These are phyloP conservation scores for Andrographis paniculata DNA, from an alignment of 305 asterid genomes.

Conservation along the genomic window DNA sequence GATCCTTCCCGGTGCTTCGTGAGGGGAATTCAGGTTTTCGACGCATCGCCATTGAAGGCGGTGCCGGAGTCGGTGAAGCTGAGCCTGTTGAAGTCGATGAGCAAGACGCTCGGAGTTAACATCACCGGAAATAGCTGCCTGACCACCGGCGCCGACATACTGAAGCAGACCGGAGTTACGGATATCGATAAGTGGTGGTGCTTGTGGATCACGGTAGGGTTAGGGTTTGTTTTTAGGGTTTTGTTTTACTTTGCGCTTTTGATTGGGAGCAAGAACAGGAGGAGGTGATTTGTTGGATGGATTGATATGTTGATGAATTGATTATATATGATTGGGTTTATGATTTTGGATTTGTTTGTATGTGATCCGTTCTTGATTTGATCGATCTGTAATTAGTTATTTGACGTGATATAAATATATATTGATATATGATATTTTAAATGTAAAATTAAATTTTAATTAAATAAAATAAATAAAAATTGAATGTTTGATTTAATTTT, in stretches of 20 bases:
- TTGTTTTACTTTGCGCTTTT: slow-evolving; percentile 48
- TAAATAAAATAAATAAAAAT: too few relatives aligned
- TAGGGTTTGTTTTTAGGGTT: slow-evolving; percentile 49
- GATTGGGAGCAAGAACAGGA: slow-evolving; percentile 58
- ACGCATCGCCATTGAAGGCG: slow-evolving; percentile 29
- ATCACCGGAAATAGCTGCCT: slow-evolving; percentile 45
- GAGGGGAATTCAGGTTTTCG: slow-evolving; percentile 45
- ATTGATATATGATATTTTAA: too few relatives aligned
- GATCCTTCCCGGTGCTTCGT: slow-evolving; percentile 42
- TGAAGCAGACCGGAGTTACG: slow-evolving; percentile 40
- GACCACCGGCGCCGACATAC: slow-evolving; percentile 37
- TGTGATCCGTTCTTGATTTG: too few relatives aligned
- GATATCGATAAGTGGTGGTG: slow-evolving; percentile 53
- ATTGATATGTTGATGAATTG: too few relatives aligned
- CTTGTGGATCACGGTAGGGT: slow-evolving; percentile 56
- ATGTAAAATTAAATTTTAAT: too few relatives aligned
- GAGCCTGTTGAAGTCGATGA: slow-evolving; percentile 32
- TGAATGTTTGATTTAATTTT: too few relatives aligned
- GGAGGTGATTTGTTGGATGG: slow-evolving; percentile 42
- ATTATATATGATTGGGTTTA: too few relatives aligned
- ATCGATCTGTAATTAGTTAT: too few relatives aligned
- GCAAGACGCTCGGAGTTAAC: slow-evolving; percentile 40
- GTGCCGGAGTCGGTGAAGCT: slow-evolving; percentile 28
- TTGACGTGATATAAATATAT: too few relatives aligned
- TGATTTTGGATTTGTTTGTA: too few relatives aligned